Base-by-base conservation (phyloP, 768 basidiomycete genomes). In the Russula lepida region DNA sequence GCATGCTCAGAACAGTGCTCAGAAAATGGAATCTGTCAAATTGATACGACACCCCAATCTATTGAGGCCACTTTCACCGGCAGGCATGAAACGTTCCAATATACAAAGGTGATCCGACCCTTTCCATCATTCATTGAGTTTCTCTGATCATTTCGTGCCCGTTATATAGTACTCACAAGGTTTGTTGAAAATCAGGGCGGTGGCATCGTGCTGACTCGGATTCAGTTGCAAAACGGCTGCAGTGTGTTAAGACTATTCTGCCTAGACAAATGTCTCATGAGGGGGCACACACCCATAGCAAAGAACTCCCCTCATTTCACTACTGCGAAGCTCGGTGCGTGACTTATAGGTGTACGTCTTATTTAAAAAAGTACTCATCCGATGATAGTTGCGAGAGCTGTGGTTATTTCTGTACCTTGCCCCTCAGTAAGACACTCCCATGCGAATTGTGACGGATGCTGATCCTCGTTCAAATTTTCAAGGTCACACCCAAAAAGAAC, bases 21-120 rank as follows among this genome's bases (percentile, higher is more conserved):
- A n/a, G 71, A 75, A 0, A 66, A 66, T 0, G 84, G 85, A 4
- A 80, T 79, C 17, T 86, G 84, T 62, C 75, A 83, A 53, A 84
- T 85, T 13, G 78, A 84, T 49, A 82, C 78, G 0, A 73, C 77
- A 0, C 84, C 84, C 0, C 79, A 81, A 55, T 80, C 83, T 0
- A 78, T 86, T 28, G 79, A 84, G 66, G 81, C 83, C 6, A 84
- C 82, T 0, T 86, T 85, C 63, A 80, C 78, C 0, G 85, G 84
- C 0, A 72, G 70, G 57, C 80, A 84, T 54, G 81, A 84, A 64
- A 81, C 79, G 0, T 86, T 84, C 64, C 78, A 82, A 65, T 86
- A 83, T 54, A 86, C 84, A 0, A 85, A 85, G 75, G 84, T 81
- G 51, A 28, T 69, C 11, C 37, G 1, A 13, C 64, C 8, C n/a